Conservation (phyloP, 78 protist species). For the Chrysochromulina parva region DNA sequence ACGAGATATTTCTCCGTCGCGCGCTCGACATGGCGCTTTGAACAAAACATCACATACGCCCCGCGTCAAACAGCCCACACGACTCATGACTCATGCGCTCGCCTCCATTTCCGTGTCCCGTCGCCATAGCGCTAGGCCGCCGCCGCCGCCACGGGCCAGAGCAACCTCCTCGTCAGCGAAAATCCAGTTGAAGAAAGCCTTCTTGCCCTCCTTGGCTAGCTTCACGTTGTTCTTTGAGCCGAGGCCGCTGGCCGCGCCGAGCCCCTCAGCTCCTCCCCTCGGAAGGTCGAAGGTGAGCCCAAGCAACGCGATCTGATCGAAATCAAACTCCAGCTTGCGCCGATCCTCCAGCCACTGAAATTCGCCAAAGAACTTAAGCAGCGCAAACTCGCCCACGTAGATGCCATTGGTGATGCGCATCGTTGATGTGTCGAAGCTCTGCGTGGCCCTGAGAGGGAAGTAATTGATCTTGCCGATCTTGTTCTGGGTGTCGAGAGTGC, state of each 20-base stretch:
- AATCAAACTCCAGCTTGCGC: background rate
- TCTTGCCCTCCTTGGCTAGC: background rate
- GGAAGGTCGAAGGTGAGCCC: background rate
- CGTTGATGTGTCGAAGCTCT: background rate
- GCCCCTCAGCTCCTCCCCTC: background rate
- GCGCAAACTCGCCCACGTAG: background rate
- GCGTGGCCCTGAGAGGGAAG: background rate
- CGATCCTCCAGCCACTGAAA: background rate
- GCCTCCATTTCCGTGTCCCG: background rate
- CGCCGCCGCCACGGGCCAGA: constrained; percentile 17
- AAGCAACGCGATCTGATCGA: background rate
- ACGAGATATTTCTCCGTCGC: no score
- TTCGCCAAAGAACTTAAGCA: background rate
- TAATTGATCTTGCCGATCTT: background rate
- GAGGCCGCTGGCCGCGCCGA: background rate
- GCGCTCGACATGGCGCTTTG: no score
- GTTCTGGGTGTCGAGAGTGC: constrained; percentile 1
- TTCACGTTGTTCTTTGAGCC: background rate
- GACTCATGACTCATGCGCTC: no score
- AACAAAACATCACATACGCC: no score
- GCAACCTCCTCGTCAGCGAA: background rate
- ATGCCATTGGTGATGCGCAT: constrained; percentile 12
- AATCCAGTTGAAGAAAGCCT: constrained; percentile 6
- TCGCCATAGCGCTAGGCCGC: constrained; percentile 18
- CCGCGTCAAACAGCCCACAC: no score